These are phyloP conservation scores for Globisporangium mamillatum DNA, from an alignment of 352 stramenopile genomes.

Conservation along the genomic window DNA sequence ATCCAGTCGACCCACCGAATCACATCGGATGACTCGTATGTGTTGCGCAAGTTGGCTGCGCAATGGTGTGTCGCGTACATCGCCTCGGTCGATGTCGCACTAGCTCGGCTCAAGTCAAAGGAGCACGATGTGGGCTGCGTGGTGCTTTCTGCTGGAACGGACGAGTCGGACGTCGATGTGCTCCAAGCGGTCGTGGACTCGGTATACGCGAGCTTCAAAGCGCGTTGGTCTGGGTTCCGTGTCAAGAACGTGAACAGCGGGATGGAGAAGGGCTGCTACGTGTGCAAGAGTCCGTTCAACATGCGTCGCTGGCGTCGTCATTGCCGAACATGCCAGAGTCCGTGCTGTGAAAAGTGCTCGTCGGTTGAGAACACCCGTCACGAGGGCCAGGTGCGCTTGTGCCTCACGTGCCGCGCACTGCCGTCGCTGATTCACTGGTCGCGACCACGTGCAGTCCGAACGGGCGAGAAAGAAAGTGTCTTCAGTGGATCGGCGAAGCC, in stretches of 20 bases:
- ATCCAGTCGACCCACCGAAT: constrained; percentile 64
- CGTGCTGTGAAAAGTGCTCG: constrained; percentile 69
- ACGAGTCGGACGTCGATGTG: constrained; percentile 47
- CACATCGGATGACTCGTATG: constrained; percentile 51
- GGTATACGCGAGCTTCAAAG: constrained; percentile 68
- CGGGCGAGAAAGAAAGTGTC: constrained; percentile 67
- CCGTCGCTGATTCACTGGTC: constrained; percentile 73
- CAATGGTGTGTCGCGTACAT: constrained; percentile 68
- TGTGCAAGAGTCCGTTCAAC: constrained; percentile 65
- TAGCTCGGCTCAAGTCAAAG: constrained; percentile 54
- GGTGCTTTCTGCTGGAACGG: constrained; percentile 39
- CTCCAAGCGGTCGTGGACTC: constrained; percentile 50
- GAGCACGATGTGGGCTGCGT: constrained; percentile 60
- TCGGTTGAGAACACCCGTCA: constrained; percentile 60
- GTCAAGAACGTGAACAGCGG: constrained; percentile 70
- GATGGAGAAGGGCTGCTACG: constrained; percentile 67
- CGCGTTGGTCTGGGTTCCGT: constrained; percentile 69
- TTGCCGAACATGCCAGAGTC: constrained; percentile 66
- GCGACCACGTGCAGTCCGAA: constrained; percentile 54
- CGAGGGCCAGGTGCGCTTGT: constrained; percentile 64
- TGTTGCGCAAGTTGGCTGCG: constrained; percentile 62
- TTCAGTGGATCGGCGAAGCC: constrained; percentile 61
- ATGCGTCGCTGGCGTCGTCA: constrained; percentile 72
- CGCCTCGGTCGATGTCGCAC: constrained; percentile 31
- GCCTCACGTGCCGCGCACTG: constrained; percentile 49